A percentile compares a stretch with the other conserved stretches of the same genome.
phyloP scores from a whole-genome alignment of 2,329 filamentous ascomycete species.

The Fusarium sp. region DNA sequence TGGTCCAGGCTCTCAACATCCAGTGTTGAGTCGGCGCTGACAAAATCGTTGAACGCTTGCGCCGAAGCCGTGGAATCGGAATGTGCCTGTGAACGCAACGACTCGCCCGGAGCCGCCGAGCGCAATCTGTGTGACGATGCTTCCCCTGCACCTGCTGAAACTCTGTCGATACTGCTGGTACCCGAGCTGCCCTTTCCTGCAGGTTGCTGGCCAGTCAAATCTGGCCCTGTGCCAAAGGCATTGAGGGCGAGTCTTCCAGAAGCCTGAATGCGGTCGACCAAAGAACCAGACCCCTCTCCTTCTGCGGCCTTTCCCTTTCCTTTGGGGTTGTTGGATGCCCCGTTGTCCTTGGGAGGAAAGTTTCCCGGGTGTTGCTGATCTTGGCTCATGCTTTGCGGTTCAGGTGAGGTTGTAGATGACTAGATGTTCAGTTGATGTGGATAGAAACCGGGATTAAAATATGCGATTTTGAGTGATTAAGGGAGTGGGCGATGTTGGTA shows the following conservation, averaged over 20 bases:
- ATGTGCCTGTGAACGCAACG: slow-evolving; percentile 26
- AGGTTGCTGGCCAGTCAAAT: slow-evolving; percentile 24
- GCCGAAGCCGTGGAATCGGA: slow-evolving; percentile 48
- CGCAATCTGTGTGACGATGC: slow-evolving; percentile 38
- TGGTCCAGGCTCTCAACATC: slow-evolving; percentile 6
- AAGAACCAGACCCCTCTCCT: slow-evolving; percentile 18
- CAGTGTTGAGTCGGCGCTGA: slow-evolving; percentile 27
- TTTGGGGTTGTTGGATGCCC: slow-evolving; percentile 18
- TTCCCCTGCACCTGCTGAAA: slow-evolving; percentile 29
- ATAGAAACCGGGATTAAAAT: neutral
- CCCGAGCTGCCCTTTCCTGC: slow-evolving; percentile 38
- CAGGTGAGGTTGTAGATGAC: neutral
- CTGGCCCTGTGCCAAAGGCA: slow-evolving; percentile 36
- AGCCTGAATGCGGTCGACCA: slow-evolving; percentile 44
- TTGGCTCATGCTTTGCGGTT: slow-evolving; percentile 23
- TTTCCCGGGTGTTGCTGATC: slow-evolving; percentile 8
- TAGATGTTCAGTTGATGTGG: neutral
- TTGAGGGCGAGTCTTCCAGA: slow-evolving; percentile 45
- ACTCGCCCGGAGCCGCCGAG: slow-evolving; percentile 26
- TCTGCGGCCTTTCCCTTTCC: slow-evolving; percentile 36
- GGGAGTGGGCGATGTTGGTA: neutral
- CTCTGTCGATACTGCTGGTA: slow-evolving; percentile 23
- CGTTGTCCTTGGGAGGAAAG: neutral
- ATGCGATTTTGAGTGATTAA: neutral
- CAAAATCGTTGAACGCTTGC: slow-evolving; percentile 44